Base-by-base conservation (phyloP, 805 yeast genomes). In the Kodamaea restingae region DNA sequence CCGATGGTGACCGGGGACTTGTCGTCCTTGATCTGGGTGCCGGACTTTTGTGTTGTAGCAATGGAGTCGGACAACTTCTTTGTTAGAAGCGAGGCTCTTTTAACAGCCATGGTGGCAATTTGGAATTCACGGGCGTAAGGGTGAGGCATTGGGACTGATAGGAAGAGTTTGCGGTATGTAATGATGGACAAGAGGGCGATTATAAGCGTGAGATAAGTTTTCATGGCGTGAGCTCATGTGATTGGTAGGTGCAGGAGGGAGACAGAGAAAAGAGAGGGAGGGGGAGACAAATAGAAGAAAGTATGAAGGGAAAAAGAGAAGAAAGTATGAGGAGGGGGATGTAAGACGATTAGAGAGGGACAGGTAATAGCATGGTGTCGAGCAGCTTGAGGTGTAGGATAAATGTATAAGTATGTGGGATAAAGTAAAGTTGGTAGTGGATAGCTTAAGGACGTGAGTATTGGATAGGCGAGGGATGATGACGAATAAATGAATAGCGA, bases 1-100 rank as follows among this genome's bases (percentile, higher is more conserved):
- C 98, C 98, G 40, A 86, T 70, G 1, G 99, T 93, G 11, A 93
- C 99, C 1, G 99, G 99, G 1, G 96, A 87, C 45, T 80, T 78
- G 59, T 91, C 99, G 29, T 76, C 74, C 58, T 93, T 93, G 44
- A 88, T 81, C 41, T 88, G 75, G 34, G 86, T 70, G 4, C 72
- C 72, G 17, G 84, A 45, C 64, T 70, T 43, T 61, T 60, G 46
- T 53, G 75, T 56, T 56, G 65, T 49, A 53, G 70, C 49, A 67
- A 73, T 50, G 58, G 73, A 50, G 73, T 81, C 82, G 60, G 77
- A 80, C 44, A 77, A 76, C 52, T 70, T 68, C 52, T 76, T 75
- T 15, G 96, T 88, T 41, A 91, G 69, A 14, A 75, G 54, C 2
- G 95, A 78, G 1, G 98, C 98, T 54, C 93, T 75, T 51, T 80